Evolutionary conservation across 2,329 filamentous ascomycete genomes (phyloP), one percentile per base, ranked within the genome.

Genomic region (Aureobasidium sp.): DNA sequence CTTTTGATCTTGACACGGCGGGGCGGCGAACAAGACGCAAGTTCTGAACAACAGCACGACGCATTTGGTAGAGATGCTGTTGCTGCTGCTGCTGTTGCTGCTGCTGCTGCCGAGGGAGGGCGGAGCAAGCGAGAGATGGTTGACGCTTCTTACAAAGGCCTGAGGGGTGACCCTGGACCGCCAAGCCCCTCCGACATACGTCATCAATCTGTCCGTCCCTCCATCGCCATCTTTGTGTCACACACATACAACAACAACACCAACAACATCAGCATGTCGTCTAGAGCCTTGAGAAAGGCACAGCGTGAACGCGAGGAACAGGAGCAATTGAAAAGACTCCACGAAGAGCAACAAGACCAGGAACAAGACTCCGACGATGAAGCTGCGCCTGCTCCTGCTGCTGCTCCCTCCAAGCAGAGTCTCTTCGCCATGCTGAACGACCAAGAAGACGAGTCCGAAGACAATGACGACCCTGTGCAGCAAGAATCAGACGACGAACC

Each of bases 31-130:
- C 81, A 65, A 83, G 81, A 74, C 85, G 81, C 68, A 86, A 74
- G 64, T 80, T 80, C 75, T 81, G 79, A 59, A 83, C 71, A 61
- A 81, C 79, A 70, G 79, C 84, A 72, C 84, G 85, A 80, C 85
- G 85, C 86, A 90, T 90, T 30, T 49, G 45, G 16, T 30, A 8
- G 29, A 34, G n/a, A 37, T 35, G 44, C 30, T 22, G 19, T 6
- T 34, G 42, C 29, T 29, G 42, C 29, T n/a, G n/a, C n/a, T n/a
- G n/a, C n/a, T n/a, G n/a, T n/a, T n/a, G n/a, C n/a, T n/a, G n/a
- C n/a, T n/a, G n/a, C n/a, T n/a, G n/a, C n/a, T n/a, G n/a, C n/a
- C n/a, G n/a, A n/a, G n/a, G n/a, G 27, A 29, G 27, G 6, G 6
- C 12, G 2, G 27, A 35, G n/a, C 2, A 6, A 35, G n/a, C 32